Conservation (phyloP, 73 alveolate genomes). For the Paramecium caudatum region DNA sequence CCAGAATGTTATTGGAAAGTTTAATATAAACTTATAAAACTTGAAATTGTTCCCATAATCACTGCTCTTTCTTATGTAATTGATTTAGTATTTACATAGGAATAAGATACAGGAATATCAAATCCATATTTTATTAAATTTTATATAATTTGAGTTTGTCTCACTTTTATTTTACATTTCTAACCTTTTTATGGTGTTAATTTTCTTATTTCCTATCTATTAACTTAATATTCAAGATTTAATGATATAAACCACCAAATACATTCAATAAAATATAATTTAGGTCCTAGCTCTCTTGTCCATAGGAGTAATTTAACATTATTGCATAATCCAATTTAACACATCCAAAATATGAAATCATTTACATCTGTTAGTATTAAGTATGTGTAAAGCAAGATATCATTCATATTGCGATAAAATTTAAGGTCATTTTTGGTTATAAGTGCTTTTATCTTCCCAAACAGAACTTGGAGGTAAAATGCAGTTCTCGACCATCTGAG, state of each 20-base stretch:
- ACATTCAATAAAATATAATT: conserved; percentile 37
- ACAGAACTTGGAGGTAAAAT: background rate
- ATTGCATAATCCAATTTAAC: conserved; percentile 60
- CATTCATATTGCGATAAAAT: background rate
- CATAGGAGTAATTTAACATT: conserved; percentile 7
- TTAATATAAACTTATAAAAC: conserved; percentile 59
- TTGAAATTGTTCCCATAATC: conserved; percentile 35
- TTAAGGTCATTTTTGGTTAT: background rate
- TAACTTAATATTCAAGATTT: conserved; percentile 27
- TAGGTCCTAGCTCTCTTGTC: conserved; percentile 35
- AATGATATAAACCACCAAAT: conserved; percentile 27
- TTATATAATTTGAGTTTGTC: background rate
- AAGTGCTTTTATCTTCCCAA: background rate
- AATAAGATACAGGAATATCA: conserved; percentile 47
- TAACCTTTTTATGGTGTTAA: background rate
- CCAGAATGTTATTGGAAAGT: conserved; percentile 58
- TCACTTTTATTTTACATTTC: background rate
- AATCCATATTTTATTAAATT: conserved; percentile 36
- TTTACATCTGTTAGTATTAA: conserved; percentile 4
- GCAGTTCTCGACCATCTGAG: conserved; percentile 68
- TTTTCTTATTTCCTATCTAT: background rate
- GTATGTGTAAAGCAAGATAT: conserved; percentile 21
- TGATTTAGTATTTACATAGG: conserved; percentile 3
- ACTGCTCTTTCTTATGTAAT: conserved; percentile 40
- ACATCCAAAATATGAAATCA: conserved; percentile 50